These are phyloP conservation scores for Neckera pumila DNA, from an alignment of 225 moss, liverwort and hornwort genomes.

Conservation along the genomic window DNA sequence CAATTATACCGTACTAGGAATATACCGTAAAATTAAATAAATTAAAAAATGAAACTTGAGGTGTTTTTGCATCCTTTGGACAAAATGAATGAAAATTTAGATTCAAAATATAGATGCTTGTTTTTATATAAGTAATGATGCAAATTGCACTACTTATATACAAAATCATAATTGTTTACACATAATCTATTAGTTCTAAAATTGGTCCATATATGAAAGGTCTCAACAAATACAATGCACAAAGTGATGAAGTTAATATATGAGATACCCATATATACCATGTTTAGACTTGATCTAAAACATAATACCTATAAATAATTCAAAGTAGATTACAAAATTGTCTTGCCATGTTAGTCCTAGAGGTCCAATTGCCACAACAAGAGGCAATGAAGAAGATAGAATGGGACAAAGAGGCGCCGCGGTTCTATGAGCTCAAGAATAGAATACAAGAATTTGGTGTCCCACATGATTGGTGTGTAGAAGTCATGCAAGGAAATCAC, in stretches of 20 bases:
- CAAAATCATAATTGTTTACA: background rate
- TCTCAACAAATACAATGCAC: background rate
- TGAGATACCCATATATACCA: background rate
- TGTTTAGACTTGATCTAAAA: background rate
- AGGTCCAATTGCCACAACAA: conserved; percentile 16
- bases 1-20: background rate
- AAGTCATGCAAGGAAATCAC: conserved; percentile 9
- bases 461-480: conserved; percentile 3
- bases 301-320: background rate
- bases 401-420: conserved; percentile 4
- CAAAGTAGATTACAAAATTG: background rate
- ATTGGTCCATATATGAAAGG: background rate
- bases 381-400: conserved; percentile 30
- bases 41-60: background rate
- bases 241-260: background rate
- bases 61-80: background rate
- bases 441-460: conserved; percentile 13
- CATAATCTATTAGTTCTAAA: background rate
- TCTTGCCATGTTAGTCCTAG: conserved; percentile 22
- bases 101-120: background rate
- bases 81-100: background rate
- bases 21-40: background rate
- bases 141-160: background rate
- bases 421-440: conserved; percentile 6
- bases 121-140: background rate